Evolutionary conservation across 1,139 yeast species (phyloP).

Genomic region (Kurtzmaniella quercitrusa): DNA sequence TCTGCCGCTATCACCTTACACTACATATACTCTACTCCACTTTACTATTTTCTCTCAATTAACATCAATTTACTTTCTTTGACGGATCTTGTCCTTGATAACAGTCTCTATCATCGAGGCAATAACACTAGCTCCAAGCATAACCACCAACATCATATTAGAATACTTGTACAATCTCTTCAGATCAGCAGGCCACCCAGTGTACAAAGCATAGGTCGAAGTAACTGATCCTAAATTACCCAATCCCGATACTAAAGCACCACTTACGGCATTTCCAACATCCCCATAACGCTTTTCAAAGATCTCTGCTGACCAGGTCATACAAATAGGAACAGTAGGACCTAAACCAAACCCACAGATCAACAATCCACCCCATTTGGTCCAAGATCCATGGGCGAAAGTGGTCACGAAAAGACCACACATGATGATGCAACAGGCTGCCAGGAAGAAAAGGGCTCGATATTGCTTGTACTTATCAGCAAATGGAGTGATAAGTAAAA

Average conservation of each 20-base stretch:
- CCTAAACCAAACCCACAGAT: slow-evolving; percentile 86
- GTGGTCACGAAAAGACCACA: slow-evolving; percentile 74
- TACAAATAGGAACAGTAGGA: slow-evolving; percentile 84
- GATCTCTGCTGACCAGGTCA: slow-evolving; percentile 83
- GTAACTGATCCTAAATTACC: slow-evolving; percentile 85
- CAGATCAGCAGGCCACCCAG: slow-evolving; percentile 82
- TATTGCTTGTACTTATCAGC: slow-evolving; percentile 62
- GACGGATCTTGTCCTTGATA: slow-evolving; percentile 18
- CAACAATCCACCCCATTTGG: slow-evolving; percentile 71
- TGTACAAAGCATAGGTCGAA: slow-evolving; percentile 78
- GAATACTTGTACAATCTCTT: slow-evolving; percentile 60
- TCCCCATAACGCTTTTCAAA: slow-evolving; percentile 72
- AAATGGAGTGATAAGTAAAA: slow-evolving; percentile 69
- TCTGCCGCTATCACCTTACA: too few relatives aligned
- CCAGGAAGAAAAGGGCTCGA: slow-evolving; percentile 59
- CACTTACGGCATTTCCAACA: slow-evolving; percentile 77
- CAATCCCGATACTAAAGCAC: slow-evolving; percentile 79
- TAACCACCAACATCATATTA: slow-evolving; percentile 79
- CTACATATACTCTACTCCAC: too few relatives aligned
- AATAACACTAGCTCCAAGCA: slow-evolving; percentile 68
- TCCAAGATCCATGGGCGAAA: slow-evolving; percentile 71
- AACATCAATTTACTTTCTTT: neutral
- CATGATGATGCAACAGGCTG: slow-evolving; percentile 63
- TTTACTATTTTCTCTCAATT: neutral
- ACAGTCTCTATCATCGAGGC: slow-evolving; percentile 35